Evolutionary conservation across 2,329 filamentous ascomycete genomes (phyloP).

Genomic region (Penicillium sp.): DNA sequence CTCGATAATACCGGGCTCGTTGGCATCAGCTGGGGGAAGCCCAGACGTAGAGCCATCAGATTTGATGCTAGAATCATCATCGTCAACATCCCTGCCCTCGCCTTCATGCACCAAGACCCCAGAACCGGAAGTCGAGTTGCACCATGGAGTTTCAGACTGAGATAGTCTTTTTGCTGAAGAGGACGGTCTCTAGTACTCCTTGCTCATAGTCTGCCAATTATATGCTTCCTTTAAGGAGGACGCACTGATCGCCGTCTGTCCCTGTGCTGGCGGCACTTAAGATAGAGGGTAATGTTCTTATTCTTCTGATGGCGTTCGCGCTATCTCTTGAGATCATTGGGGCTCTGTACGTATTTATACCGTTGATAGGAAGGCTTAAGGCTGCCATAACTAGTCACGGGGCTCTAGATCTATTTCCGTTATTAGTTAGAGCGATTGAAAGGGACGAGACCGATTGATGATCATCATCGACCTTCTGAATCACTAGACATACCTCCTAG

Average conservation of each 20-base stretch:
- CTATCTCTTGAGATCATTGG: slow-evolving; percentile 52
- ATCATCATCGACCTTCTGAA: too few relatives aligned
- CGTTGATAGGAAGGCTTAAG: slow-evolving; percentile 49
- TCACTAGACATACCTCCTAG: too few relatives aligned
- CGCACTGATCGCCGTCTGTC: slow-evolving; percentile 33
- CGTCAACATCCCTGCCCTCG: slow-evolving; percentile 46
- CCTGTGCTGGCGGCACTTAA: slow-evolving; percentile 51
- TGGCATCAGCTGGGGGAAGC: slow-evolving; percentile 29
- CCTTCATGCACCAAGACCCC: slow-evolving; percentile 50
- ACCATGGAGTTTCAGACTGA: slow-evolving; percentile 29
- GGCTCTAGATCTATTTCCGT: too few relatives aligned
- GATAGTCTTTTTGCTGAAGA: slow-evolving; percentile 34
- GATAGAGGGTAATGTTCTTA: slow-evolving; percentile 55
- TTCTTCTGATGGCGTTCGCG: slow-evolving; percentile 52
- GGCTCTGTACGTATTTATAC: slow-evolving; percentile 46
- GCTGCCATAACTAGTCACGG: slow-evolving; percentile 45
- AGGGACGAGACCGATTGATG: too few relatives aligned
- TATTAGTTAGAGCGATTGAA: too few relatives aligned
- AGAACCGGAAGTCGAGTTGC: slow-evolving; percentile 52
- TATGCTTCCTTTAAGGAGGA: slow-evolving; percentile 22
- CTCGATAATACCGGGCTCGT: slow-evolving; percentile 25
- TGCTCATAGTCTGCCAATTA: slow-evolving; percentile 44
- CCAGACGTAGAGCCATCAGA: slow-evolving; percentile 25
- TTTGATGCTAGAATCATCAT: slow-evolving; percentile 33
- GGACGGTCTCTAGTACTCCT: slow-evolving; percentile 43